Evolutionary conservation across 2,329 filamentous ascomycete genomes (phyloP).

Genomic region (Colletotrichum kahawae): DNA sequence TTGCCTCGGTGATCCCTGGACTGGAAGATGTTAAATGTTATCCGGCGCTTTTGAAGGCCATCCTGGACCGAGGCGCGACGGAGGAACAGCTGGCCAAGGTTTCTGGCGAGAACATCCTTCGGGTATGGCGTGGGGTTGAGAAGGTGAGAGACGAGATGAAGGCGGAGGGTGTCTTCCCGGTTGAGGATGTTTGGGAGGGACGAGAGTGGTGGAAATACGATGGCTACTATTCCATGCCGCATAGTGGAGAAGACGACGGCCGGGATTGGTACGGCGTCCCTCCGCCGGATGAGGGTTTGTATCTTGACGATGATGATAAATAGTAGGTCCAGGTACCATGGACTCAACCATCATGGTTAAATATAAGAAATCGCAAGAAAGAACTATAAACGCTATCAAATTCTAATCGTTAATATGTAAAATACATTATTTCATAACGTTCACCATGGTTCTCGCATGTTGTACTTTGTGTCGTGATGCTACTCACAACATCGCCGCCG

Average conservation of each 20-base stretch:
- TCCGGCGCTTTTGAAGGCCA: conserved; percentile 33
- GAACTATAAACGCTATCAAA: accelerated
- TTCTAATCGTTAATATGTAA: accelerated
- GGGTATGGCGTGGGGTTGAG: conserved; percentile 34
- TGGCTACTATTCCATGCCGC: conserved; percentile 36
- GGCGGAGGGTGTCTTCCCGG: conserved; percentile 32
- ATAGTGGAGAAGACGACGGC: conserved; percentile 31
- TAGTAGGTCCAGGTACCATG: neutral
- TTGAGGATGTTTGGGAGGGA: conserved; percentile 39
- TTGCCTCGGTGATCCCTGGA: conserved; percentile 27
- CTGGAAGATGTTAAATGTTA: conserved; percentile 34
- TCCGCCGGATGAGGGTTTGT: conserved; percentile 11
- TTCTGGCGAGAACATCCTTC: conserved; percentile 40
- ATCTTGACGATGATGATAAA: neutral
- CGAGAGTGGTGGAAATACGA: conserved; percentile 37
- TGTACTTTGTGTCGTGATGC: neutral
- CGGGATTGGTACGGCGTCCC: conserved; percentile 32
- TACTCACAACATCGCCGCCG: neutral
- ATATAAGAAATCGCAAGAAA: neutral
- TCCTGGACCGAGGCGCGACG: conserved; percentile 41
- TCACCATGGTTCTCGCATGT: neutral
- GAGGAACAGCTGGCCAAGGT: conserved; percentile 40
- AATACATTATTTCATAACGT: accelerated
- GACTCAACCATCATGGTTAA: neutral
- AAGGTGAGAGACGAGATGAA: conserved; percentile 31